Percentiles rank a stretch among this genome's conserved stretches.
phyloP scores from a whole-genome alignment of 2,329 filamentous ascomycete species.

The Alternaria longipes region DNA sequence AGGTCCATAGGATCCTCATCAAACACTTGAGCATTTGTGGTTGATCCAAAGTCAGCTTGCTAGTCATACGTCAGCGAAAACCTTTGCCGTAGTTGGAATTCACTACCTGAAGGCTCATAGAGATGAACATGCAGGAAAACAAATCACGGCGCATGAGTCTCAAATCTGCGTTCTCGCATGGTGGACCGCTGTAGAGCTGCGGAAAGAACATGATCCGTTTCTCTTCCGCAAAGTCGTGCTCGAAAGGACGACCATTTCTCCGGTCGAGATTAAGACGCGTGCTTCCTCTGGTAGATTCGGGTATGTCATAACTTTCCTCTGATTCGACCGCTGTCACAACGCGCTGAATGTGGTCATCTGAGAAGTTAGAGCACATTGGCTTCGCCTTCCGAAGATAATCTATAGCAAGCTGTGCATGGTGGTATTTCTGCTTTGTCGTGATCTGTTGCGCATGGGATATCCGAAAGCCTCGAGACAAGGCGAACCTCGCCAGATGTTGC shows the following conservation, averaged over 20 bases:
- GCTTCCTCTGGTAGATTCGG: not conserved
- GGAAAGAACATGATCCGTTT: constrained; percentile 19
- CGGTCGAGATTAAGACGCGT: constrained; percentile 6
- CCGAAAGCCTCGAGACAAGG: constrained; percentile 11
- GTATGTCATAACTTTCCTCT: constrained; percentile 6
- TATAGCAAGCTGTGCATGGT: constrained; percentile 13
- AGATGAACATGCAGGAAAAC: constrained; percentile 20
- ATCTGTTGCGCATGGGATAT: constrained; percentile 15
- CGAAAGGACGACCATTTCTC: constrained; percentile 15
- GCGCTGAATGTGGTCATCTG: constrained; percentile 7
- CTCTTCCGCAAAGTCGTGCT: constrained; percentile 15
- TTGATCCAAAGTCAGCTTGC: constrained; percentile 10
- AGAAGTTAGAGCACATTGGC: constrained; percentile 15
- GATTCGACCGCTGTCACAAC: constrained; percentile 12
- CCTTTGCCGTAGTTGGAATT: constrained; percentile 5
- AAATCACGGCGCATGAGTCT: constrained; percentile 14
- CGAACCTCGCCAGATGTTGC: constrained; percentile 17
- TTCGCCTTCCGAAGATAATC: constrained; percentile 25
- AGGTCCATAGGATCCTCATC: too few species aligned
- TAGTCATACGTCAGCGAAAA: constrained; percentile 9
- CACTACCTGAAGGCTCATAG: constrained; percentile 6
- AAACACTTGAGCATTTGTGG: constrained; percentile 3
- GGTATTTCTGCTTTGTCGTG: constrained; percentile 11
- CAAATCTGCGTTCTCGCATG: constrained; percentile 6
- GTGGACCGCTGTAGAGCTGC: constrained; percentile 11